Conservation (phyloP, 2,329 filamentous ascomycete species). For the Fusarium cyanostomum region DNA sequence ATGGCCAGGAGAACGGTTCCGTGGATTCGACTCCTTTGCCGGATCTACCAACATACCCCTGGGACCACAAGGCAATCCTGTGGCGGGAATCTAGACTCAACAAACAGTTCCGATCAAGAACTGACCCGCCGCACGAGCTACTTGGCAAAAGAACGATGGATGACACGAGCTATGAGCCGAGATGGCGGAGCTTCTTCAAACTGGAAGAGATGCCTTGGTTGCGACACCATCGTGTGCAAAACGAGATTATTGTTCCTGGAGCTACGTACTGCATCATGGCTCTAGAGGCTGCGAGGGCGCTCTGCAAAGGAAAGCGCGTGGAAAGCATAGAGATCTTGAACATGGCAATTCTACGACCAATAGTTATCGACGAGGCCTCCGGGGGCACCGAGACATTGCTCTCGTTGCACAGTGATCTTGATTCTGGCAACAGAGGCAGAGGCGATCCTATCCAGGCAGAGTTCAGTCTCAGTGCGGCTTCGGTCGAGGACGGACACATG, state of each 20-base stretch:
- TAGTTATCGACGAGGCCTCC: no score
- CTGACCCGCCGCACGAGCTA: neutral
- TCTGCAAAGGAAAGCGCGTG: no score
- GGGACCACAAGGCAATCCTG: slow-evolving; percentile 9
- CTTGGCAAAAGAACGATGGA: no score
- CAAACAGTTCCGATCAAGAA: neutral
- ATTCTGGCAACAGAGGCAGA: no score
- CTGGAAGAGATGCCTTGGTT: neutral
- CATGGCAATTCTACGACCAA: no score
- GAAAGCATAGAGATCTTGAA: no score
- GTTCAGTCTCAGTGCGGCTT: no score
- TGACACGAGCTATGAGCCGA: neutral
- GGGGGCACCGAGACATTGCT: no score
- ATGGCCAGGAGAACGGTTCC: neutral
- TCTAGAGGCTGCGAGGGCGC: neutral
- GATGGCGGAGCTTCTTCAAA: neutral
- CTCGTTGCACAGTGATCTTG: no score
- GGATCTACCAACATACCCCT: slow-evolving; percentile 8
- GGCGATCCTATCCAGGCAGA: no score
- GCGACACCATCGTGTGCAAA: neutral
- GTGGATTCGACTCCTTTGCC: slow-evolving; percentile 40
- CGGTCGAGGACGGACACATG: no score
- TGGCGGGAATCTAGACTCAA: slow-evolving; percentile 10
- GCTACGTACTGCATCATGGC: neutral
- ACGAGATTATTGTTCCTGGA: neutral